phyloP scores from a whole-genome alignment of 176 grass and related monocot genomes.

The Ensete glaucum region DNA sequence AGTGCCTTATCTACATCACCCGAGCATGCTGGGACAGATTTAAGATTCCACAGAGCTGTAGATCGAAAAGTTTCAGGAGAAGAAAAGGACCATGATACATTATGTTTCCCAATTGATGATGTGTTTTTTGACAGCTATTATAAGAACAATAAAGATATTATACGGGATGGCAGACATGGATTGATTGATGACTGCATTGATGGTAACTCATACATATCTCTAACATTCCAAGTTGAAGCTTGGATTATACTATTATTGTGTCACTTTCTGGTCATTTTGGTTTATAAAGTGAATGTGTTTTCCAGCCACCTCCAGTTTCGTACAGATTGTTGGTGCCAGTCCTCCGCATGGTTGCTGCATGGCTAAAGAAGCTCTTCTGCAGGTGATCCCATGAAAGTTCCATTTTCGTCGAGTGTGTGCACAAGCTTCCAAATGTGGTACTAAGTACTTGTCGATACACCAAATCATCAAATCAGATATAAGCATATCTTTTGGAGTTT shows the following conservation, averaged over 20 bases:
- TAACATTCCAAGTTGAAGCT: too few species aligned
- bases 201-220: not conserved
- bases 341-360: not conserved
- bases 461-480: not conserved
- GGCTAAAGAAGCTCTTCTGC: not conserved
- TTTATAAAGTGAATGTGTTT: slow-evolving; percentile 2
- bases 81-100: slow-evolving; percentile 1
- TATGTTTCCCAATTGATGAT: not conserved
- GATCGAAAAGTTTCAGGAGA: not conserved
- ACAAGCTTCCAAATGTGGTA: not conserved
- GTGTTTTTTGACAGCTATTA: not conserved
- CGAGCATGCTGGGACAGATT: not conserved
- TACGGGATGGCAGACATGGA: not conserved
- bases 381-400: not conserved
- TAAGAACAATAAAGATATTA: slow-evolving; percentile 2
- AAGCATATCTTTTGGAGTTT: too few species aligned
- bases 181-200: slow-evolving; percentile 6
- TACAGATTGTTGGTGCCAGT: not conserved
- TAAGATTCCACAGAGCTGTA: not conserved
- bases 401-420: too few species aligned
- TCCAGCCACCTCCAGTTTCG: not conserved
- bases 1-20: not conserved
- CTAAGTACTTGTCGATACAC: not conserved
- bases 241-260: not conserved
- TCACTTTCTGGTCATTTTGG: not conserved